These are phyloP conservation scores for Penicillium concentricum DNA, from an alignment of 2,329 filamentous ascomycete species.

Conservation along the genomic window DNA sequence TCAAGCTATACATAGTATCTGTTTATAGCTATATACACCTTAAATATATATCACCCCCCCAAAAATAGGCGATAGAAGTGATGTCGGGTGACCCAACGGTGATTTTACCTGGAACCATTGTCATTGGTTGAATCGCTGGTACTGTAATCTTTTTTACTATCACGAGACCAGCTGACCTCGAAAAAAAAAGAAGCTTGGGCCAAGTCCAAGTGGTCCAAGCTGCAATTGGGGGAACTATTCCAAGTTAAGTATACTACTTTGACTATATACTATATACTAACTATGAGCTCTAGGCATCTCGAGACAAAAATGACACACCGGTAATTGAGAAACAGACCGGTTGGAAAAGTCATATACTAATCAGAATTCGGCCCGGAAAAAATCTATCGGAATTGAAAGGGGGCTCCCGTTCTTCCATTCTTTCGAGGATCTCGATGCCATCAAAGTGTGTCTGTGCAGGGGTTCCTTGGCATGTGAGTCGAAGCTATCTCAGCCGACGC, in stretches of 20 bases:
- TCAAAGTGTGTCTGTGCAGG: constrained; percentile 3
- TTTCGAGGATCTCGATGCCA: not conserved
- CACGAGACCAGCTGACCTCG: constrained; percentile 28
- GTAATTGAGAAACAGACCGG: not conserved
- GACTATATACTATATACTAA: not conserved
- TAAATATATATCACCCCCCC: not conserved
- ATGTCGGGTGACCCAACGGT: constrained; percentile 42
- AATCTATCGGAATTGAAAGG: constrained; percentile 1
- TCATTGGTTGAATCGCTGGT: constrained; percentile 25
- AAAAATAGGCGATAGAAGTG: constrained; percentile 1
- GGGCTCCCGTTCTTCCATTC: constrained; percentile 10
- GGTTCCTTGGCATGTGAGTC: constrained; percentile 24
- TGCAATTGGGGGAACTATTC: constrained; percentile 8
- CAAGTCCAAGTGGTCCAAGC: constrained; percentile 12
- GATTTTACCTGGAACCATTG: constrained; percentile 33
- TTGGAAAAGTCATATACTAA: not conserved
- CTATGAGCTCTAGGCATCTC: too few relatives aligned
- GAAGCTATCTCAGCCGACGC: constrained; percentile 21
- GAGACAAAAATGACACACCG: not conserved
- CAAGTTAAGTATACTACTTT: not conserved
- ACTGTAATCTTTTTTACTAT: constrained; percentile 3
- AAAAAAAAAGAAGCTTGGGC: constrained; percentile 22
- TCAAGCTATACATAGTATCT: constrained; percentile 4
- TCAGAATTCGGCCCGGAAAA: not conserved
- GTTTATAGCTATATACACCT: not conserved